phyloP scores from a whole-genome alignment of 2,329 filamentous ascomycete genomes.

The Sarocladium oryzae region DNA sequence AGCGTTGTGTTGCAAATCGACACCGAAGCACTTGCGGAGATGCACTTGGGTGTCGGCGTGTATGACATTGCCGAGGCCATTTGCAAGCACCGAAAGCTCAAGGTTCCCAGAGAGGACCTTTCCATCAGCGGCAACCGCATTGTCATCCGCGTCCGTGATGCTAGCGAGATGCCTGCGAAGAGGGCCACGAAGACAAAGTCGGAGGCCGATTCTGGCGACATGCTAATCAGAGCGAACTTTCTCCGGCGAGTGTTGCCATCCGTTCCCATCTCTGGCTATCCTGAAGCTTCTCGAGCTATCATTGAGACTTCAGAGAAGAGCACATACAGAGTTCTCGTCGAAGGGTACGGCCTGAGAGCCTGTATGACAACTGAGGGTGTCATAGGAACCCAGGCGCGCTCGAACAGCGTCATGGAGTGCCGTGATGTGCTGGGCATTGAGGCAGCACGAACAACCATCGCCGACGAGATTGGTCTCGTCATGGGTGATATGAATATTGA shows the following conservation, averaged over 20 bases:
- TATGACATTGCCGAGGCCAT: constrained; percentile 72
- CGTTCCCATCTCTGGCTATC: constrained; percentile 85
- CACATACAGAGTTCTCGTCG: constrained; percentile 73
- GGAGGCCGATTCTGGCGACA: constrained; percentile 33
- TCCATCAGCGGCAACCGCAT: constrained; percentile 56
- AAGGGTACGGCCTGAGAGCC: constrained; percentile 82
- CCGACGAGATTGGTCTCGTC: constrained; percentile 77
- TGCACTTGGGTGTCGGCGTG: constrained; percentile 73
- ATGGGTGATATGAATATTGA: constrained; percentile 96
- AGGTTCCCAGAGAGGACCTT: constrained; percentile 62
- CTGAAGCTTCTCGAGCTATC: constrained; percentile 78
- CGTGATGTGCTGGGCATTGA: constrained; percentile 87
- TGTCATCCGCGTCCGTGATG: constrained; percentile 62
- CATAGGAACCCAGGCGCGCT: constrained; percentile 64
- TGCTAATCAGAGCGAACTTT: constrained; percentile 75
- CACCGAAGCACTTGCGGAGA: constrained; percentile 66
- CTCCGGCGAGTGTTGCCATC: constrained; percentile 75
- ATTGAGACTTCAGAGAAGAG: constrained; percentile 72
- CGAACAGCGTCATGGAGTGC: constrained; percentile 89
- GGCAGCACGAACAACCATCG: constrained; percentile 83
- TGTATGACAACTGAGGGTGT: constrained; percentile 96
- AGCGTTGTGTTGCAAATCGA: constrained; percentile 81
- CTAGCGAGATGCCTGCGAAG: constrained; percentile 41
- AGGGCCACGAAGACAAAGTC: constrained; percentile 40
- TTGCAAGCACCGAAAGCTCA: constrained; percentile 74